Percentiles rank a stretch among this genome's conserved stretches.
Evolutionary conservation across 2,329 filamentous ascomycete genomes (phyloP).

Genomic region (Microdochium nivale): DNA sequence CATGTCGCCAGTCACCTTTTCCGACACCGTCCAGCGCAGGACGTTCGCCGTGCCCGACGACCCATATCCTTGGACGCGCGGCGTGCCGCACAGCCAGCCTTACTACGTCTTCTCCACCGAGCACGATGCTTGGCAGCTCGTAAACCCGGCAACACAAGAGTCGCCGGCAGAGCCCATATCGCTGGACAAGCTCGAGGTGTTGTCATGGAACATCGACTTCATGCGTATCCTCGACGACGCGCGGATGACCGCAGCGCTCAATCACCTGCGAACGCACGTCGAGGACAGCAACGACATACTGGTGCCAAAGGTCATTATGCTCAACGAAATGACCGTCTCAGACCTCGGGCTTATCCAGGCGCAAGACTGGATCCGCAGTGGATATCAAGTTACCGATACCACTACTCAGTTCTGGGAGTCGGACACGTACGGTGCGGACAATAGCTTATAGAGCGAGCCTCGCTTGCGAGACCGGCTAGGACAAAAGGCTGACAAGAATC

Average conservation of each 20-base stretch:
- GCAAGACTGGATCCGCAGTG: background rate
- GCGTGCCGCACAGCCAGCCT: background rate
- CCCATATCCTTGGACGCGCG: background rate
- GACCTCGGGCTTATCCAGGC: background rate
- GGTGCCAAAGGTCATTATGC: background rate
- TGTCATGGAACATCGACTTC: constrained; percentile 2
- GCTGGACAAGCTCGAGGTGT: background rate
- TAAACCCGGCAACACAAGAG: background rate
- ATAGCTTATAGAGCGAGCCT: no score
- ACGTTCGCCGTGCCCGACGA: no score
- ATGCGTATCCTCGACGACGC: no score
- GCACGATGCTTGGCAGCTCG: background rate
- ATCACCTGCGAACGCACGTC: background rate
- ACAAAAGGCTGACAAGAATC: background rate
- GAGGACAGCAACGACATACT: background rate
- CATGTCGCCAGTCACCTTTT: no score
- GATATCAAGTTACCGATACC: background rate
- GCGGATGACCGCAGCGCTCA: background rate
- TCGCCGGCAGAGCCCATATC: background rate
- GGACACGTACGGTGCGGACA: background rate
- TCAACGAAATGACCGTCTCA: background rate
- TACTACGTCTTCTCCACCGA: background rate
- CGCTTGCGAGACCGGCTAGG: no score
- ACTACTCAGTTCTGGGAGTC: background rate
- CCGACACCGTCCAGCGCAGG: no score